Conservation (phyloP, 129 eudicot species). For the Glebionis coronaria region DNA sequence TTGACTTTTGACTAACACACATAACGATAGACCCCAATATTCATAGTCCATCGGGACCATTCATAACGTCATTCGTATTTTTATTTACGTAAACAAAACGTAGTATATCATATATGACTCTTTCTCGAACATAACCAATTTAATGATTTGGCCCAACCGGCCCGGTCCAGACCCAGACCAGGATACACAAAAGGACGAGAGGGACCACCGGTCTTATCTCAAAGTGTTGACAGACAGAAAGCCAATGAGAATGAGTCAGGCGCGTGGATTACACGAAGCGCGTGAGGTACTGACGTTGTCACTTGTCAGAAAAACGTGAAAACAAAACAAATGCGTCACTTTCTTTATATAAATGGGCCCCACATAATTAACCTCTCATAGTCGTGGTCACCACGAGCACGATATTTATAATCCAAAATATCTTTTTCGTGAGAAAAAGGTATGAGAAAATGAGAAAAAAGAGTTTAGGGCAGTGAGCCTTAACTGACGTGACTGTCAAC, state of each 20-base stretch:
- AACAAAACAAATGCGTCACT: slow-evolving; percentile 37
- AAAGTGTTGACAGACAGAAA: background rate
- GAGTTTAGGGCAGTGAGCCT: slow-evolving; percentile 32
- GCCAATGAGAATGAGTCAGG: slow-evolving; percentile 6
- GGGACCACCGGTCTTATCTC: slow-evolving; percentile 22
- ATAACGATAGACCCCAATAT: no score
- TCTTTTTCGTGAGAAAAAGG: no score
- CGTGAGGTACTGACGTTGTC: background rate
- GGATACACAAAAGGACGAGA: background rate
- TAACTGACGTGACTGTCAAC: slow-evolving; percentile 38
- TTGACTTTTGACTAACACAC: no score
- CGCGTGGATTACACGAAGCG: slow-evolving; percentile 14
- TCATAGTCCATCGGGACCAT: no score
- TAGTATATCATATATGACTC: no score
- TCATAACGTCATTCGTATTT: no score
- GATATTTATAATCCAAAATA: no score
- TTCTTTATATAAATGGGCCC: slow-evolving; percentile 20
- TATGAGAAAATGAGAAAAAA: background rate
- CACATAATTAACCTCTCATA: slow-evolving; percentile 20
- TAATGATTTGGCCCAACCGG: background rate
- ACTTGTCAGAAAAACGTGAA: slow-evolving; percentile 36
- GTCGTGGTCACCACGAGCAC: slow-evolving; percentile 42
- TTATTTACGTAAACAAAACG: no score
- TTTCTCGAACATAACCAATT: no score
- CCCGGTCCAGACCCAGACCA: slow-evolving; percentile 3